Evolutionary conservation across 225 moss, liverwort and hornwort species (phyloP), one percentile per base, ranked within the genome.

Genomic region (Rhytidiadelphus loreus): DNA sequence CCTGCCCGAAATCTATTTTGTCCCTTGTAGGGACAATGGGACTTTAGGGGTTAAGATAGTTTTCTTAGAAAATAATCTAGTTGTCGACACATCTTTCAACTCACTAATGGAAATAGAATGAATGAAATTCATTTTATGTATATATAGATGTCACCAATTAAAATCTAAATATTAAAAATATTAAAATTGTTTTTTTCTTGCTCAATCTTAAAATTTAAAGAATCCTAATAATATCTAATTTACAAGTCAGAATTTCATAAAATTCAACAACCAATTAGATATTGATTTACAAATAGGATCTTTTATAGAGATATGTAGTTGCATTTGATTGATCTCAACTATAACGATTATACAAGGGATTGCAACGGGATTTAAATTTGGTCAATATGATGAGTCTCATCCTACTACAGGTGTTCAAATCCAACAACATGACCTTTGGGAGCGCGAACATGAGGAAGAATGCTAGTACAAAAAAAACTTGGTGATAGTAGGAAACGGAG

Each of bases 371-470:
- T 77, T 23, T 9, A 15, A 53, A 53, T 52, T 50, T 22, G 9
- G 3, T 14, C 1, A 52, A 0, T 35, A 22, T 53, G 4, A 33
- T 35, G 2, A 8, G 17, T 16, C 9, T 28, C 1, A 1, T 71
- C 28, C 6, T 71, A 43, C 6, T 28, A 28, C 0, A 2, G 9
- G 6, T 29, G 18, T 2, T 44, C 6, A 29, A 44, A 17, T 72
- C 6, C 6, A 44, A 71, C 0, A 4, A 71, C 6, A 44, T 72
- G 72, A 17, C 9, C 17, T 44, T 0, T 0, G 0, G 1, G 16
- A 72, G 16, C 0, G 3, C 44, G 1, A 44, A 10, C 0, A 0
- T 26, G 43, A 43, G 8, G 3, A 71, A 41, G 4, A 43, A 16
- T 26, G 26, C 0, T 1, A 16, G 2, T 44, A 9, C 44, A 10